These are phyloP conservation scores for Copromyces sp. DNA, from an alignment of 495 filamentous ascomycete species.

Conservation along the genomic window DNA sequence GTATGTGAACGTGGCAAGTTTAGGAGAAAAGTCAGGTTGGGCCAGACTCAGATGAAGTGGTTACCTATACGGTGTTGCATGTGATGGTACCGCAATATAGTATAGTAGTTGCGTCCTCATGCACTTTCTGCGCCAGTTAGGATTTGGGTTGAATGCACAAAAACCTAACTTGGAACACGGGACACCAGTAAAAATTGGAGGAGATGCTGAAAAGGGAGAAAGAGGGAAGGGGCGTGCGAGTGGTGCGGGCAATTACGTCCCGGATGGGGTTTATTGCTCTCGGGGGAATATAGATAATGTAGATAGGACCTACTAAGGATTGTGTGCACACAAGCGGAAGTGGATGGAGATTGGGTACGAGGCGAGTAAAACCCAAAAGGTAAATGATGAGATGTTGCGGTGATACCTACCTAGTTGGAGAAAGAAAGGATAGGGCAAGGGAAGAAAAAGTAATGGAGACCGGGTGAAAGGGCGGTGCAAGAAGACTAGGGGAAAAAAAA, in stretches of 20 bases:
- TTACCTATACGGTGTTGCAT: background rate
- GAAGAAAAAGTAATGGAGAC: background rate
- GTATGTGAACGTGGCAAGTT: background rate
- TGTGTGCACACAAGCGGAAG: background rate
- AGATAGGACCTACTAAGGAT: background rate
- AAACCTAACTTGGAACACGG: background rate
- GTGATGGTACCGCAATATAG: background rate
- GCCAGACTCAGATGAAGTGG: background rate
- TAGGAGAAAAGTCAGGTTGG: background rate
- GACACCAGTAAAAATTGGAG: background rate
- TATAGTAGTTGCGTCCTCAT: background rate
- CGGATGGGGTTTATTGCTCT: background rate
- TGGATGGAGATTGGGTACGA: background rate
- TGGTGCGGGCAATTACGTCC: background rate
- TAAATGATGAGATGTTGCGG: background rate
- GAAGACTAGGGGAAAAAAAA: background rate
- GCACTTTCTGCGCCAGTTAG: background rate
- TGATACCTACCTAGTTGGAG: background rate
- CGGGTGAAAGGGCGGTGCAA: background rate
- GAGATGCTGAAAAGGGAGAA: background rate
- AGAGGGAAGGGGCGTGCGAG: background rate
- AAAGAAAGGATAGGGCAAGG: background rate
- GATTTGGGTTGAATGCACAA: background rate
- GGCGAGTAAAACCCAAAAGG: background rate
- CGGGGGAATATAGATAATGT: background rate